Evolutionary conservation across 208 protist genomes (phyloP).

Genomic region (Leishmania mexicana): DNA sequence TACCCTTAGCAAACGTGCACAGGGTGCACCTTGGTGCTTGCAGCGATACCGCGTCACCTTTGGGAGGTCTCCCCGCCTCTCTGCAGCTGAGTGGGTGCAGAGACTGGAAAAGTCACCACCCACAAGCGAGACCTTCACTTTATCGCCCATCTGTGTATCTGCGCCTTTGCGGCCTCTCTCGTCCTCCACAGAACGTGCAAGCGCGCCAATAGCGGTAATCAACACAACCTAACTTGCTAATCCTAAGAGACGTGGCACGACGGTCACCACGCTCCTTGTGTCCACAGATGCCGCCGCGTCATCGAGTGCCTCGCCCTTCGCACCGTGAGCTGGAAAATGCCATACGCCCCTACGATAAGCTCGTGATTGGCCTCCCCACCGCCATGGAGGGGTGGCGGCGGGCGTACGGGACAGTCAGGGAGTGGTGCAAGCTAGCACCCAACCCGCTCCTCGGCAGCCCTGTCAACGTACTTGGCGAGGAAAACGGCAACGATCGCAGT

Average conservation of each 20-base stretch:
- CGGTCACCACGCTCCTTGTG: not conserved
- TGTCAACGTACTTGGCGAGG: not conserved
- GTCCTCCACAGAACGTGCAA: not conserved
- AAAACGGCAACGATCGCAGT: not conserved
- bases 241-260: not conserved
- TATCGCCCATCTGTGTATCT: not conserved
- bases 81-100: not conserved
- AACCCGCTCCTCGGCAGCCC: constrained; percentile 19
- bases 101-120: not conserved
- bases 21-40: not conserved
- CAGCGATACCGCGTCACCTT: not conserved
- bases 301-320: not conserved
- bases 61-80: not conserved
- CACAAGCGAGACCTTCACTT: not conserved
- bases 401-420: constrained; percentile 7
- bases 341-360: constrained; percentile 28
- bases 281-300: not conserved
- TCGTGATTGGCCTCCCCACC: constrained; percentile 32
- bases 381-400: constrained; percentile 23
- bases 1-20: not conserved
- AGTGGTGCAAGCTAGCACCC: constrained; percentile 18
- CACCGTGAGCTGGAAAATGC: not conserved
- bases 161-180: not conserved
- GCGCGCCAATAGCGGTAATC: not conserved
- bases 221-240: not conserved